Conservation (phyloP, 768 basidiomycete species). For the Leccinum boreale region DNA sequence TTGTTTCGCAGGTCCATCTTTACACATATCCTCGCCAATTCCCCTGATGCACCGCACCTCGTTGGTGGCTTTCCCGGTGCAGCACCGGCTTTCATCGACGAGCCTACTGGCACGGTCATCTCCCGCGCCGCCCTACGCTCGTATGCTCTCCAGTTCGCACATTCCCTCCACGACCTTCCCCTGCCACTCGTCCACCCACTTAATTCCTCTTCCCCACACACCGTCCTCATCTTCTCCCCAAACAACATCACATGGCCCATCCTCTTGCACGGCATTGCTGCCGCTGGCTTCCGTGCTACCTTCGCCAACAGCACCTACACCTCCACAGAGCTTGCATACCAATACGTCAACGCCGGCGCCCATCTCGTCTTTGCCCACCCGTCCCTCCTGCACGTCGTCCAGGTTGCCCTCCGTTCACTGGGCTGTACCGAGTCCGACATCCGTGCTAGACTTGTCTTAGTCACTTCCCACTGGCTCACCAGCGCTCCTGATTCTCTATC, state of each 20-base stretch:
- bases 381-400: constrained; percentile 51
- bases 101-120: constrained; percentile 51
- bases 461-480: constrained; percentile 47
- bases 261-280: constrained; percentile 43
- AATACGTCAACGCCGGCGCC: constrained; percentile 67
- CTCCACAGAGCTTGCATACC: constrained; percentile 63
- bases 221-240: constrained; percentile 62
- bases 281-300: constrained; percentile 66
- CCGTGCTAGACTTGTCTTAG: constrained; percentile 52
- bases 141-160: constrained; percentile 53
- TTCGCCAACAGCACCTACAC: constrained; percentile 75
- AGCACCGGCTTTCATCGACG: constrained; percentile 64
- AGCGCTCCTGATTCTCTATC: constrained; percentile 29
- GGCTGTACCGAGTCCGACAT: constrained; percentile 48
- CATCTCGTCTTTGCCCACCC: constrained; percentile 63
- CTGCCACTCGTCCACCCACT: constrained; percentile 45
- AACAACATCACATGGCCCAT: constrained; percentile 62
- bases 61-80: constrained; percentile 44
- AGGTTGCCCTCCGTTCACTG: constrained; percentile 51
- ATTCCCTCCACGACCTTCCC: constrained; percentile 51
- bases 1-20: constrained; percentile 29
- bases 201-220: constrained; percentile 40
- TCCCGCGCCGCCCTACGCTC: constrained; percentile 53
- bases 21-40: constrained; percentile 26
- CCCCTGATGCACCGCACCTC: constrained; percentile 16